Conservation (phyloP, 202 grass and related monocot genomes). For the Musa balbisiana region DNA sequence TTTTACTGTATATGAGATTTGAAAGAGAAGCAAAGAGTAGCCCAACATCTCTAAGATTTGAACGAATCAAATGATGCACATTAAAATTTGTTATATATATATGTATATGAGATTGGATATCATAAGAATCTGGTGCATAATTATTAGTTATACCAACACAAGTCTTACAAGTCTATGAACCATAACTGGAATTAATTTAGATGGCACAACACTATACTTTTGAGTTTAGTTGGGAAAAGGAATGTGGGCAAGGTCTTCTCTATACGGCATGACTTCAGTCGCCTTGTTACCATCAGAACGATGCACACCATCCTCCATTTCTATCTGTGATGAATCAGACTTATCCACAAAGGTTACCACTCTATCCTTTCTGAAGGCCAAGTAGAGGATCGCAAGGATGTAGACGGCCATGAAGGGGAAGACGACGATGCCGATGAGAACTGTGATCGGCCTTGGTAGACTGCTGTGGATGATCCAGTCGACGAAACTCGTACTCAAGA, state of each 20-base stretch:
- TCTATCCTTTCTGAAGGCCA: slow-evolving; percentile 66
- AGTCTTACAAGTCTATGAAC: no score
- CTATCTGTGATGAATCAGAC: slow-evolving; percentile 19
- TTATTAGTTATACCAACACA: no score
- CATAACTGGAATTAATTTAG: no score
- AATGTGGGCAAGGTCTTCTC: slow-evolving; percentile 60
- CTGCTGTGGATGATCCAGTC: slow-evolving; percentile 58
- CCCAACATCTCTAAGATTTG: no score
- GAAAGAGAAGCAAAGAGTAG: no score
- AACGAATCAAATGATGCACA: no score
- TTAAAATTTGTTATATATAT: no score
- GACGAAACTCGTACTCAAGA: slow-evolving; percentile 65
- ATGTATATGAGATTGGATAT: no score
- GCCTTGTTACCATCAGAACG: not conserved
- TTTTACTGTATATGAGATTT: no score
- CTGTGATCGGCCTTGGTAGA: slow-evolving; percentile 44
- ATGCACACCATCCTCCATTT: slow-evolving; percentile 45
- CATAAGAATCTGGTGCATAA: no score
- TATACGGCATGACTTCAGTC: slow-evolving; percentile 36
- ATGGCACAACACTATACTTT: no score
- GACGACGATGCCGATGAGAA: slow-evolving; percentile 38
- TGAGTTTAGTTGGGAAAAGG: slow-evolving; percentile 37
- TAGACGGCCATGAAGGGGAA: slow-evolving; percentile 68
- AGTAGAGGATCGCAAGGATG: slow-evolving; percentile 48
- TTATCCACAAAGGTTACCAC: slow-evolving; percentile 42